These are phyloP conservation scores for Exophiala aquamarina DNA, from an alignment of 2,329 filamentous ascomycete genomes.

Conservation along the genomic window DNA sequence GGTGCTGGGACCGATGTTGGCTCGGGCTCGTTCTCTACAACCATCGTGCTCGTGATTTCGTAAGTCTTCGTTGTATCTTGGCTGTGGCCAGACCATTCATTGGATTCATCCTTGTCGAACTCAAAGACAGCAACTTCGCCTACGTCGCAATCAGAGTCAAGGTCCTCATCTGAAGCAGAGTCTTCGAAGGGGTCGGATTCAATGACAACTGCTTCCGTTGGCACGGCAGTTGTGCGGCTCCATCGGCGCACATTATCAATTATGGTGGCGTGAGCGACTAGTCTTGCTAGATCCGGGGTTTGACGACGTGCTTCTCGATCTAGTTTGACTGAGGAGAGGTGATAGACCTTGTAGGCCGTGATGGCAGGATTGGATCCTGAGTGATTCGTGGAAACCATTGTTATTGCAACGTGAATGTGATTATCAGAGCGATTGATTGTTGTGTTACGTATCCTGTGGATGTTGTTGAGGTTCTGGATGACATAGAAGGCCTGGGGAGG, in stretches of 20 bases:
- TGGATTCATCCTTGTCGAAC: conserved; percentile 15
- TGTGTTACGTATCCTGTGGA: too few species aligned
- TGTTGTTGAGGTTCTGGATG: too few species aligned
- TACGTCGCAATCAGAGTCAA: conserved; percentile 7
- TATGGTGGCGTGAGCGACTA: conserved; percentile 21
- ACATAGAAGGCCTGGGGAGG: too few species aligned
- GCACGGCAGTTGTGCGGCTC: conserved; percentile 20
- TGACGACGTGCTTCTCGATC: conserved; percentile 22
- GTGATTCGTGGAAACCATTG: too few species aligned
- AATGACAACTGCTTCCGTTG: conserved; percentile 18
- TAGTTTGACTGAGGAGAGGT: conserved; percentile 21
- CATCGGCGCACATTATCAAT: conserved; percentile 23
- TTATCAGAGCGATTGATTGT: too few species aligned
- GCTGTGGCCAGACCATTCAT: conserved; percentile 1
- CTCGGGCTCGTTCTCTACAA: conserved; percentile 9
- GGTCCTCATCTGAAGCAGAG: conserved; percentile 8
- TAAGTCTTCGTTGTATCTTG: conserved; percentile 5
- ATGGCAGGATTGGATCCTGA: conserved; percentile 15
- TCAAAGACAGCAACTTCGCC: conserved; percentile 22
- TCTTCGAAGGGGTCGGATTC: conserved; percentile 24
- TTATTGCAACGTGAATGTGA: too few species aligned
- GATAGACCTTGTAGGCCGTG: conserved; percentile 23
- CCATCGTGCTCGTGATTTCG: conserved; percentile 3
- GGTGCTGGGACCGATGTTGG: conserved; percentile 2
- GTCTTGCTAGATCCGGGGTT: conserved; percentile 20